A percentile compares a stretch with the other conserved stretches of the same genome.
Evolutionary conservation across 2,329 filamentous ascomycete species (phyloP).

Genomic region (Diaporthe australafricana): DNA sequence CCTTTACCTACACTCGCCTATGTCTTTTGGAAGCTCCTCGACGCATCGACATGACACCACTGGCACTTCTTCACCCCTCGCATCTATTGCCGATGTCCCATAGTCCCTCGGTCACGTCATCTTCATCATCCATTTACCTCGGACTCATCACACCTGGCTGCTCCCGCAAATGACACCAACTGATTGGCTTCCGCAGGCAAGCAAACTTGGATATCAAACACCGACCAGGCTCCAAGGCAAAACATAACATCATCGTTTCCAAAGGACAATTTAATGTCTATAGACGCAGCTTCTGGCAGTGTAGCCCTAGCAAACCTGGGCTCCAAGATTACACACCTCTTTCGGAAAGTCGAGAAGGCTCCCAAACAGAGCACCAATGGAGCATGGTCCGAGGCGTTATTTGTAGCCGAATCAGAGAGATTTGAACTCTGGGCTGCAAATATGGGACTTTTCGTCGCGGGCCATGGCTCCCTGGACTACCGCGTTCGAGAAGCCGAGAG

Average conservation of each 20-base stretch:
- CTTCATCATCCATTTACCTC: background rate
- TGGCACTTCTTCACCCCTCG: background rate
- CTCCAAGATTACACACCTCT: background rate
- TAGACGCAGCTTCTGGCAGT: background rate
- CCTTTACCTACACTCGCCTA: background rate
- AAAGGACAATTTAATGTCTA: background rate
- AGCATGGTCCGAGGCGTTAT: background rate
- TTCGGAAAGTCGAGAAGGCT: background rate
- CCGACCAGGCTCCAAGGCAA: conserved; percentile 63
- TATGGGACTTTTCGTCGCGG: conserved; percentile 23
- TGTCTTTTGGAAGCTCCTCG: background rate
- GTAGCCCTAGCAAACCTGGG: background rate
- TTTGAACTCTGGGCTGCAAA: conserved; percentile 33
- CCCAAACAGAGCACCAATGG: background rate
- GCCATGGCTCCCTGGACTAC: conserved; percentile 30
- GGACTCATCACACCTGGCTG: no score
- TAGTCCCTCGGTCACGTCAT: background rate
- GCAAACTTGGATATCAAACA: conserved; percentile 79
- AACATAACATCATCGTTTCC: conserved; percentile 43
- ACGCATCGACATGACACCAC: conserved; percentile 9
- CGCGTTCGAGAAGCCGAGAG: conserved; percentile 21
- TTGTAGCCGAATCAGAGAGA: conserved; percentile 4
- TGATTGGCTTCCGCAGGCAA: conserved; percentile 70
- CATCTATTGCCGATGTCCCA: background rate
- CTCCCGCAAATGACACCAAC: conserved; percentile 33